Evolutionary conservation across 306 rosid species (phyloP).

Genomic region (Quercus mongolica): DNA sequence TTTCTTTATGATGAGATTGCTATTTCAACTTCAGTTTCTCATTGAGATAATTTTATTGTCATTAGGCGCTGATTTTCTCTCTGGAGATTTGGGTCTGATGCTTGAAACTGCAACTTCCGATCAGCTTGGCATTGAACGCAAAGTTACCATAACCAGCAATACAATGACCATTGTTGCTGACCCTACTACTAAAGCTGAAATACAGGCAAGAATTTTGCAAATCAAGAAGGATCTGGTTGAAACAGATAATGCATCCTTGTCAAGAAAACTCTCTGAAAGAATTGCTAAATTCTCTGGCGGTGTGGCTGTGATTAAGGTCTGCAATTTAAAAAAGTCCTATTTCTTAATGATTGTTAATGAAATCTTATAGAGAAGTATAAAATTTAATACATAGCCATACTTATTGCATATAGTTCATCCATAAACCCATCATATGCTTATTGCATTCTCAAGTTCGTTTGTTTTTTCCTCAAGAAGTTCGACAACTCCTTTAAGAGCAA

Average conservation of each 20-base stretch:
- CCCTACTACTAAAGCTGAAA: conserved; percentile 80
- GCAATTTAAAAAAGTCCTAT: neutral
- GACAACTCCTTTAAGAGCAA: too few relatives aligned
- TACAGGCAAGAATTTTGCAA: conserved; percentile 86
- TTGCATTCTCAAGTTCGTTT: too few relatives aligned
- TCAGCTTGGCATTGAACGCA: conserved; percentile 85
- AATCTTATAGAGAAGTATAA: neutral
- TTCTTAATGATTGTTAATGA: neutral
- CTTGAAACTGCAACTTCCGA: conserved; percentile 88
- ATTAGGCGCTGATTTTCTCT: conserved; percentile 90
- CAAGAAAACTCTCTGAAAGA: conserved; percentile 88
- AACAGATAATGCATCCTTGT: conserved; percentile 64
- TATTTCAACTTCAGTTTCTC: conserved; percentile 20
- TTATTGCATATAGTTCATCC: too few relatives aligned
- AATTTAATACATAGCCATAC: too few relatives aligned
- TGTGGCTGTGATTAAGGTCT: conserved; percentile 88
- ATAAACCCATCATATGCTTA: too few relatives aligned
- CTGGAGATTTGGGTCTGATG: conserved; percentile 80
- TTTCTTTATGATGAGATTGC: neutral
- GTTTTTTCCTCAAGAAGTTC: too few relatives aligned
- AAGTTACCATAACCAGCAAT: conserved; percentile 69
- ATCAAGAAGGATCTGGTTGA: conserved; percentile 80
- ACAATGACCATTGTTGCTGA: conserved; percentile 75
- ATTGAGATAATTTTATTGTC: conserved; percentile 27
- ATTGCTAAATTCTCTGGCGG: conserved; percentile 89